Conservation (phyloP, 306 rosid genomes). For the Notholithocarpus densiflorus region DNA sequence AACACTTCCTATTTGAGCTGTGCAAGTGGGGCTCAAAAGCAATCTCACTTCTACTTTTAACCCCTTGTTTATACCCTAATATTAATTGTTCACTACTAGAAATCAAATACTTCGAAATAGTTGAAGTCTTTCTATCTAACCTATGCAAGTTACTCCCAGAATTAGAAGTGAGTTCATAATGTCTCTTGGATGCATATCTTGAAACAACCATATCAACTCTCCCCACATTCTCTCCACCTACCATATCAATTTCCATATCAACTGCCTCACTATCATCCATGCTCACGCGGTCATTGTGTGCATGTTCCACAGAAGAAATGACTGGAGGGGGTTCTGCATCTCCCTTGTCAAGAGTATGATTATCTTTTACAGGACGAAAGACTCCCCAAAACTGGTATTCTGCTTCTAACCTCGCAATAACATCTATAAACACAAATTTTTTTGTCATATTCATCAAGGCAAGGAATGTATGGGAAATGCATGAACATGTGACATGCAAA, state of each 20-base stretch:
- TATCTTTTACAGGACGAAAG: conserved; percentile 26
- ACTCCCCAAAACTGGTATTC: conserved; percentile 51
- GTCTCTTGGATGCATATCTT: conserved; percentile 7
- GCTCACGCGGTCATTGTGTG: not conserved
- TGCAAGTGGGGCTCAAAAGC: no score
- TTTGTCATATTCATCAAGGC: no score
- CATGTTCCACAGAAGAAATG: conserved; percentile 5
- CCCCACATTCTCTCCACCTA: conserved; percentile 40
- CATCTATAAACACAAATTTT: no score
- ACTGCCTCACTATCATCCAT: not conserved
- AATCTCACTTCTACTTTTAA: no score
- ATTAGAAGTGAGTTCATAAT: not conserved
- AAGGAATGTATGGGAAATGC: no score
- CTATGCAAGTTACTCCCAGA: no score
- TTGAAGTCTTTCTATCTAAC: no score
- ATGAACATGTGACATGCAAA: no score
- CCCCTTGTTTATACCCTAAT: no score
- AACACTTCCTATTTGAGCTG: no score
- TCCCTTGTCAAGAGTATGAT: not conserved
- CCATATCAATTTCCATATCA: conserved; percentile 60
- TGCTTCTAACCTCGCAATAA: not conserved
- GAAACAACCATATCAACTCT: conserved; percentile 25
- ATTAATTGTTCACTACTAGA: no score
- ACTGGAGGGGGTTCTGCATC: not conserved
- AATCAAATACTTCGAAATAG: no score